Evolutionary conservation across 1,139 yeast genomes (phyloP), one percentile per base, ranked within the genome.

Genomic region (Taphrina deformans): DNA sequence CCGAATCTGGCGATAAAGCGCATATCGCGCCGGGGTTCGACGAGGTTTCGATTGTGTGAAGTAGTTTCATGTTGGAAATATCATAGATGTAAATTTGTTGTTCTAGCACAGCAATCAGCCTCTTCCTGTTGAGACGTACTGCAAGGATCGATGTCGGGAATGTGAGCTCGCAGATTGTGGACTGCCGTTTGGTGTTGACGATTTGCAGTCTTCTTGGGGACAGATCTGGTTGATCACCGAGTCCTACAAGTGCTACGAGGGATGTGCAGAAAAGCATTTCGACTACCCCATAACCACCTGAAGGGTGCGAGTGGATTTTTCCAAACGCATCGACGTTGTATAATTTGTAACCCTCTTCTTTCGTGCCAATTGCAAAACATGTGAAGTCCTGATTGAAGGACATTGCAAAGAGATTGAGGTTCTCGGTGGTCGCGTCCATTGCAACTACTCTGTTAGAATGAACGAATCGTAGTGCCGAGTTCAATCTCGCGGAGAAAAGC

Each of bases 211-310:
- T 84, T 66, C 97, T 80, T 14, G 97, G 96, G 7, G 96, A 87
- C 71, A 87, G 81, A 10, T 83, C 76, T 1, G 91, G 86, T 71
- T 86, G 91, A 71, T 90, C 96, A 5, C 97, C 97, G 67, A 87
- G 77, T 0, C 96, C 96, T 2, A 92, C 96, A 10, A 90, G 80
- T 0, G 96, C 97, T 29, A 93, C 81, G 53, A 93, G 80, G 1
- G 96, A 89, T 0, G 99, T 90, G 66, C 90, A 84, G 72, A 90
- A 93, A 48, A 93, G 81, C 98, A 93, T 92, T 75, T 92, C 97
- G 38, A 91, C 88, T 18, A 89, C 82, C 1, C 87, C 87, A 21
- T 85, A 82, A 1, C 89, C 85, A 58, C 86, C 88, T 48, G 80
- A 18, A 14, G 56, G 52, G 68, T 81, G 81, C 24, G 82, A 82